These are phyloP conservation scores for Monosporascus sp. DNA, from an alignment of 2,329 filamentous ascomycete genomes.

Conservation along the genomic window DNA sequence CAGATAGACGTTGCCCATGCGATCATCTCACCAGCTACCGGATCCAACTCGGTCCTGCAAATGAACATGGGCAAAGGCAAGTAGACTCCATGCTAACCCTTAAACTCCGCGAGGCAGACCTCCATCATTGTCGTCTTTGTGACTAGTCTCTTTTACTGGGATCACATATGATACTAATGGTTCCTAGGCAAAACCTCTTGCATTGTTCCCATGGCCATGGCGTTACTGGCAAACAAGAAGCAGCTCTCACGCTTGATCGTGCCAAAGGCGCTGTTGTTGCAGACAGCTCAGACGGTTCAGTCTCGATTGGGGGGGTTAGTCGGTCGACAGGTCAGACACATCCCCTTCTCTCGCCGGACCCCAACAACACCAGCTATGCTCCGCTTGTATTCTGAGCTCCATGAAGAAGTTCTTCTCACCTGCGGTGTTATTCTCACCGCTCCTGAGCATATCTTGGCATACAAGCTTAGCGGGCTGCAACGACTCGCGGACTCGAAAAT, in stretches of 20 bases:
- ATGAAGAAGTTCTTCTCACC: constrained; percentile 30
- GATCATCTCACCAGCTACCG: constrained; percentile 50
- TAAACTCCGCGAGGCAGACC: not conserved
- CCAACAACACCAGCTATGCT: constrained; percentile 26
- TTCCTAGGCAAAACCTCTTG: constrained; percentile 50
- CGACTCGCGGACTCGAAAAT: constrained; percentile 42
- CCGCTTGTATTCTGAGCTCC: constrained; percentile 32
- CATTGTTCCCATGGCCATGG: constrained; percentile 50
- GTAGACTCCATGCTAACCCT: not conserved
- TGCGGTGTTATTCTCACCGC: constrained; percentile 54
- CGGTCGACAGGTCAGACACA: constrained; percentile 46
- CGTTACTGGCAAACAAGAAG: constrained; percentile 38
- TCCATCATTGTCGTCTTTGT: too few species aligned
- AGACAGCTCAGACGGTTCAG: constrained; percentile 54
- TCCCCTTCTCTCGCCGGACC: constrained; percentile 54
- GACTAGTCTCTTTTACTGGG: too few species aligned
- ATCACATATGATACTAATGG: too few species aligned
- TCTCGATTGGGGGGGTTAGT: constrained; percentile 51
- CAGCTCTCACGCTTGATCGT: constrained; percentile 51
- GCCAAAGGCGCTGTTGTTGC: constrained; percentile 50
- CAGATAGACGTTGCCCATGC: constrained; percentile 59
- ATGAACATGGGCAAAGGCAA: constrained; percentile 59
- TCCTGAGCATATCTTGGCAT: constrained; percentile 61
- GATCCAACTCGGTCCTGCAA: constrained; percentile 56
- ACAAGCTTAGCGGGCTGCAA: constrained; percentile 57